phyloP scores from a whole-genome alignment of 139 green algal species.

The Ostreobium quekettii region DNA sequence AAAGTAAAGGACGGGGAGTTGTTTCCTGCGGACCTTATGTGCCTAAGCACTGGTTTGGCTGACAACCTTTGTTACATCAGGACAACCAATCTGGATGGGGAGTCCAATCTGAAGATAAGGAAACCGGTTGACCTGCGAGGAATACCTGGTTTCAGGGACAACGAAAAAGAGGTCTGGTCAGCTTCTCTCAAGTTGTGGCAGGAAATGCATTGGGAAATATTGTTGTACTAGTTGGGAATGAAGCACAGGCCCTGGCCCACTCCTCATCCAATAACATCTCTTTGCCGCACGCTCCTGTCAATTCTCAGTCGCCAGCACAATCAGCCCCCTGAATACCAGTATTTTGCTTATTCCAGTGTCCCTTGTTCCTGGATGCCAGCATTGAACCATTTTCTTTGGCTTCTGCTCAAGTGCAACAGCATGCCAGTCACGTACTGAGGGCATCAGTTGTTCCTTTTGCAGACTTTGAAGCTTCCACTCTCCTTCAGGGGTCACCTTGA shows the following conservation, averaged over 20 bases:
- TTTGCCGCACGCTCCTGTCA: no score
- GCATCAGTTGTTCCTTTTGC: background rate
- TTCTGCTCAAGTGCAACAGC: background rate
- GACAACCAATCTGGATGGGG: slow-evolving; percentile 79
- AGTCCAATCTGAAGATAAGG: slow-evolving; percentile 68
- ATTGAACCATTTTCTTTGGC: background rate
- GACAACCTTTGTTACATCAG: slow-evolving; percentile 55
- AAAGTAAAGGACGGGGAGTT: slow-evolving; percentile 44
- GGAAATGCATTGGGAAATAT: background rate
- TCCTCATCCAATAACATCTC: no score
- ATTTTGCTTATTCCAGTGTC: no score
- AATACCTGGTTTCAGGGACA: background rate
- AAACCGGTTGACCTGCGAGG: slow-evolving; percentile 34
- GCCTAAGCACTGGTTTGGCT: slow-evolving; percentile 34
- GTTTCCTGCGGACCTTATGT: slow-evolving; percentile 42
- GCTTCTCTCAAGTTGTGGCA: background rate
- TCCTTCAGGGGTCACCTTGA: slow-evolving; percentile 34
- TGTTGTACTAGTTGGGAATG: background rate
- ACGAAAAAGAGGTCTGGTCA: slow-evolving; percentile 13
- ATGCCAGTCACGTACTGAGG: background rate
- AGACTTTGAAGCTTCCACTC: background rate
- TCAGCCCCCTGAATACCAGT: no score
- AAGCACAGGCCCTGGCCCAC: no score
- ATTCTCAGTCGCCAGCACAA: no score
- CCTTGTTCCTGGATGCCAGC: no score